Percentiles rank a stretch among this genome's conserved stretches.
phyloP scores from a whole-genome alignment of 257 asterid genomes.

The Paraleonurus japonicus region DNA sequence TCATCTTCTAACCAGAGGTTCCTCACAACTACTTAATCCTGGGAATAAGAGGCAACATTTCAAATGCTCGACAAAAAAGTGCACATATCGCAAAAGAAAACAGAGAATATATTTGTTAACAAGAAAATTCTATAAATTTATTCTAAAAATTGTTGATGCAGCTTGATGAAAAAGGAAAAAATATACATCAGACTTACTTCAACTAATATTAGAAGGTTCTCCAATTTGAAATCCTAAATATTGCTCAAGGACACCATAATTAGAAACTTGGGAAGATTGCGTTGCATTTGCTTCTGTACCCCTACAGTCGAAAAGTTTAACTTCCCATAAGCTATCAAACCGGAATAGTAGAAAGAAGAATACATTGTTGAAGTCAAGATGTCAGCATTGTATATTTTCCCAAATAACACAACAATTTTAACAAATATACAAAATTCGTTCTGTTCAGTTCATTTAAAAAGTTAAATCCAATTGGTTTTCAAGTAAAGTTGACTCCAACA shows the following conservation, averaged over 20 bases:
- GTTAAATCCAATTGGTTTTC: not conserved
- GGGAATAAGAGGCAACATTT: not conserved
- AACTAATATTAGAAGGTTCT: no score
- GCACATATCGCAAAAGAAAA: not conserved
- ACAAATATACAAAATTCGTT: not conserved
- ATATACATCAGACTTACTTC: no score
- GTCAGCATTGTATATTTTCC: not conserved
- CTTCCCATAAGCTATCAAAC: conserved; percentile 12
- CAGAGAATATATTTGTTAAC: not conserved
- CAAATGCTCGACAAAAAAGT: not conserved
- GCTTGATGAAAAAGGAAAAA: no score
- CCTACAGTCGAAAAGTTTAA: conserved; percentile 50
- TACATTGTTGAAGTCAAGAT: no score
- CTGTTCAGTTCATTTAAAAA: not conserved
- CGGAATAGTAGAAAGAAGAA: no score
- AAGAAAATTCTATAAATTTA: no score
- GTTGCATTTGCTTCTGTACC: conserved; percentile 60
- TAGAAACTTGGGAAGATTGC: conserved; percentile 56
- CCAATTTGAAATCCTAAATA: no score
- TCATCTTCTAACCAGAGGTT: not conserved
- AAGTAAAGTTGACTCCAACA: not conserved
- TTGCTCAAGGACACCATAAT: conserved; percentile 78
- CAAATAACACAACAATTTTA: not conserved
- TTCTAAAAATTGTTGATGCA: no score
- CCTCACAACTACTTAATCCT: not conserved